These are phyloP conservation scores for Lichtheimia ramosa DNA, from an alignment of 371 early-diverging fungal species.

Conservation along the genomic window DNA sequence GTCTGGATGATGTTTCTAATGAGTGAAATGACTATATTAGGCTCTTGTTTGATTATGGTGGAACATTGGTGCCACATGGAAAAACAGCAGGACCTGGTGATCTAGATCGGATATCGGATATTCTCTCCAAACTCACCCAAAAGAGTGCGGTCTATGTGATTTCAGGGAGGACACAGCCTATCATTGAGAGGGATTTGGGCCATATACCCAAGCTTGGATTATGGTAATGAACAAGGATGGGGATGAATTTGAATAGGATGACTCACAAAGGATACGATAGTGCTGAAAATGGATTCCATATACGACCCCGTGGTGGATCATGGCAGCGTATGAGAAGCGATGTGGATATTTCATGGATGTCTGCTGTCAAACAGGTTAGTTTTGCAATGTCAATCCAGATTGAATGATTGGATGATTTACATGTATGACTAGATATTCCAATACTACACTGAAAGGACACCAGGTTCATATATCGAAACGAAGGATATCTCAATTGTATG, in stretches of 20 bases:
- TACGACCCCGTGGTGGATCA: slow-evolving; percentile 61
- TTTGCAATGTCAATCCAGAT: slow-evolving; percentile 34
- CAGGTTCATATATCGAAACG: slow-evolving; percentile 81
- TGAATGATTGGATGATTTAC: slow-evolving; percentile 8
- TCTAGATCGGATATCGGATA: slow-evolving; percentile 30
- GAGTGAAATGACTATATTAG: slow-evolving; percentile 10
- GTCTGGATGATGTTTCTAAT: neutral
- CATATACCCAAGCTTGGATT: slow-evolving; percentile 76
- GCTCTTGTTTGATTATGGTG: slow-evolving; percentile 86
- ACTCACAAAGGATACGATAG: slow-evolving; percentile 22
- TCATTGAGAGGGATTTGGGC: slow-evolving; percentile 83
- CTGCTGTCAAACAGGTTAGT: slow-evolving; percentile 72
- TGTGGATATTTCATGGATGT: slow-evolving; percentile 84
- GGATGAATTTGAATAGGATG: slow-evolving; percentile 56
- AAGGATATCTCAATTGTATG: slow-evolving; percentile 86
- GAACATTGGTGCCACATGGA: slow-evolving; percentile 76
- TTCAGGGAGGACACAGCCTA: slow-evolving; percentile 81
- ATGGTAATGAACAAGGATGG: slow-evolving; percentile 55
- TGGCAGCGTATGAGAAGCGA: slow-evolving; percentile 84
- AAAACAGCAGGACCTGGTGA: slow-evolving; percentile 43
- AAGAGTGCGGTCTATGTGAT: slow-evolving; percentile 85
- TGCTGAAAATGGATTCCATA: slow-evolving; percentile 71
- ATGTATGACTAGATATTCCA: slow-evolving; percentile 81
- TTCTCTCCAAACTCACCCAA: slow-evolving; percentile 59
- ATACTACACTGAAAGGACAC: slow-evolving; percentile 91